Conservation (phyloP, 345 rosid species). For the Fremontodendron californicum region DNA sequence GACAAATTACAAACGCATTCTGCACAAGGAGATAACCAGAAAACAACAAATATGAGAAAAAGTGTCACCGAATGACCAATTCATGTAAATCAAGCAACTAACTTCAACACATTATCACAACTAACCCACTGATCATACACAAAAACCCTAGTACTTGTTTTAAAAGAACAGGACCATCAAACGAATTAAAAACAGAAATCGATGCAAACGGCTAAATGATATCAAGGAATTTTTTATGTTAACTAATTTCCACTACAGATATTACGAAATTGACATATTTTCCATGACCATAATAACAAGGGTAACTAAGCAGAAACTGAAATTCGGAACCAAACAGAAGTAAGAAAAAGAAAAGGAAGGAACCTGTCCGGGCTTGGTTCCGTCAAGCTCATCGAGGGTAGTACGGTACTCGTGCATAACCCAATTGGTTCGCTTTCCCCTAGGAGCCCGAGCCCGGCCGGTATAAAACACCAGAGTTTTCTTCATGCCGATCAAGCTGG, state of each 20-base stretch:
- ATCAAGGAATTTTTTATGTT: neutral
- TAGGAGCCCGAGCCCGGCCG: constrained; percentile 96
- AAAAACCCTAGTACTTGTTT: neutral
- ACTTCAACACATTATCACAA: neutral
- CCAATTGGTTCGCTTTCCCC: constrained; percentile 70
- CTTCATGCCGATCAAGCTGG: constrained; percentile 72
- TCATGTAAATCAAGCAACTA: neutral
- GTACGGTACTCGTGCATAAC: constrained; percentile 94
- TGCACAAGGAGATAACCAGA: constrained; percentile 23
- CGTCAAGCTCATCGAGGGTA: constrained; percentile 55
- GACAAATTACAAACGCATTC: constrained; percentile 63
- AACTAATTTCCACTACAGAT: neutral
- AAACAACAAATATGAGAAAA: neutral
- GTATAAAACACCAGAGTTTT: constrained; percentile 80
- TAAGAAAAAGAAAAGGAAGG: neutral
- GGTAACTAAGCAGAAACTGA: neutral
- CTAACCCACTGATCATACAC: neutral
- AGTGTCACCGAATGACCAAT: neutral
- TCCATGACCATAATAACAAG: neutral
- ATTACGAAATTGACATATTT: neutral
- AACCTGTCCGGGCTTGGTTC: constrained; percentile 88
- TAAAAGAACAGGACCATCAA: neutral
- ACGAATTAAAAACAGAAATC: neutral
- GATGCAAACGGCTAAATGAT: neutral
- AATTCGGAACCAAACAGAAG: neutral